Conservation (phyloP, 352 stramenopile species). For the Pythium diclinum region DNA sequence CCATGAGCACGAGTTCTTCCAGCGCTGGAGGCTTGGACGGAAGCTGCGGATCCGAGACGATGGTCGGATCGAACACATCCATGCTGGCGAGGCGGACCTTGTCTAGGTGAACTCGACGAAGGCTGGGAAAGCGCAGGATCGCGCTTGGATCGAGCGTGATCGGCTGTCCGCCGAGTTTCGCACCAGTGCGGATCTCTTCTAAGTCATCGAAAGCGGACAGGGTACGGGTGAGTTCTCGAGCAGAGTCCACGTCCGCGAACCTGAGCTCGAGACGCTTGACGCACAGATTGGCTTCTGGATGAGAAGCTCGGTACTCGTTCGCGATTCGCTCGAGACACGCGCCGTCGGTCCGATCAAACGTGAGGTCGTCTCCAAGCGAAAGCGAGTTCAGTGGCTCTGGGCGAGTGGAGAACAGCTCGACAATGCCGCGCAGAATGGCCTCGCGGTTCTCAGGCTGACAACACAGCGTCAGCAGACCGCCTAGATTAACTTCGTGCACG, state of each 20-base stretch:
- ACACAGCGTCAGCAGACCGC: background rate
- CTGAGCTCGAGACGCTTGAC: too few species aligned
- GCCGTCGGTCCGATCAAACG: too few species aligned
- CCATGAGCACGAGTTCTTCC: too few species aligned
- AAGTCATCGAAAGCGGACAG: background rate
- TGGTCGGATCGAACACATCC: background rate
- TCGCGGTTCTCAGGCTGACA: background rate
- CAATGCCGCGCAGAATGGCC: background rate
- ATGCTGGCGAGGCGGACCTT: background rate
- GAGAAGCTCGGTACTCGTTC: too few species aligned
- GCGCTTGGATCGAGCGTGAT: background rate
- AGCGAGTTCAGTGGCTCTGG: background rate
- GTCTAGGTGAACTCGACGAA: background rate
- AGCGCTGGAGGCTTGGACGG: background rate
- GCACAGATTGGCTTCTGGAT: too few species aligned
- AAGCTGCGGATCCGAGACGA: background rate
- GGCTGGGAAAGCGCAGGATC: background rate
- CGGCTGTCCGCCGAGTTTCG: background rate
- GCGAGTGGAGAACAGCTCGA: background rate
- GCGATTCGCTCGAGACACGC: too few species aligned
- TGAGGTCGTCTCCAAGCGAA: background rate
- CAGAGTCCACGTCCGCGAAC: too few species aligned
- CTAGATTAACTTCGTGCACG: background rate
- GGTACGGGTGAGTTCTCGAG: too few species aligned
- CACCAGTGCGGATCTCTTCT: background rate